Evolutionary conservation across 2,329 filamentous ascomycete genomes (phyloP).

Genomic region (Hyphodiscus sp.): DNA sequence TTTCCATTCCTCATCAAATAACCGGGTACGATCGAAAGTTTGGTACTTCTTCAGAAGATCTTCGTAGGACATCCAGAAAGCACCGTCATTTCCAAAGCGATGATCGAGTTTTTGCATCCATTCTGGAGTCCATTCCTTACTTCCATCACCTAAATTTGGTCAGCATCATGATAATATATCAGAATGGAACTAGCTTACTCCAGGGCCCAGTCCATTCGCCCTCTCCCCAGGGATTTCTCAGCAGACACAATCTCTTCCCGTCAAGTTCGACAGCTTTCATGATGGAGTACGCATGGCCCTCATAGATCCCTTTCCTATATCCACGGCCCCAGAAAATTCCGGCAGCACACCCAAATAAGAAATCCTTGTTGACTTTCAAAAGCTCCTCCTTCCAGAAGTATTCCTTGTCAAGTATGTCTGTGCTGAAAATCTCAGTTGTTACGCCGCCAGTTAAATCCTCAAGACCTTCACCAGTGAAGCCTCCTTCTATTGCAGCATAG

Average conservation of each 20-base stretch:
- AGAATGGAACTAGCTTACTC: slow-evolving; percentile 25
- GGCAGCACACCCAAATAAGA: slow-evolving; percentile 62
- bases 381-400: slow-evolving; percentile 80
- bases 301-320: slow-evolving; percentile 46
- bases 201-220: slow-evolving; percentile 54
- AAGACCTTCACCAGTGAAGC: slow-evolving; percentile 52
- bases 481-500: slow-evolving; percentile 67
- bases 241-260: slow-evolving; percentile 48
- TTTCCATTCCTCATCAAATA: slow-evolving; percentile 54
- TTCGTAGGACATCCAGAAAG: slow-evolving; percentile 58
- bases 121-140: slow-evolving; percentile 55
- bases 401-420: slow-evolving; percentile 70
- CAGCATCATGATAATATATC: background rate
- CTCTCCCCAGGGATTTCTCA: slow-evolving; percentile 51
- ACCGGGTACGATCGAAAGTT: slow-evolving; percentile 52
- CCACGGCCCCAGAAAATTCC: slow-evolving; percentile 30
- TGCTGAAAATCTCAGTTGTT: slow-evolving; percentile 60
- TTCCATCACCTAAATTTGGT: slow-evolving; percentile 39
- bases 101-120: slow-evolving; percentile 51
- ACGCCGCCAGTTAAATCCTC: slow-evolving; percentile 62
- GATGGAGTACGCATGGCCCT: slow-evolving; percentile 52
- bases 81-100: slow-evolving; percentile 54
- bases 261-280: slow-evolving; percentile 46
- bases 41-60: slow-evolving; percentile 56
- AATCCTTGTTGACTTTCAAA: slow-evolving; percentile 72